phyloP scores from a whole-genome alignment of 345 rosid genomes.

The Isatis tinctoria region DNA sequence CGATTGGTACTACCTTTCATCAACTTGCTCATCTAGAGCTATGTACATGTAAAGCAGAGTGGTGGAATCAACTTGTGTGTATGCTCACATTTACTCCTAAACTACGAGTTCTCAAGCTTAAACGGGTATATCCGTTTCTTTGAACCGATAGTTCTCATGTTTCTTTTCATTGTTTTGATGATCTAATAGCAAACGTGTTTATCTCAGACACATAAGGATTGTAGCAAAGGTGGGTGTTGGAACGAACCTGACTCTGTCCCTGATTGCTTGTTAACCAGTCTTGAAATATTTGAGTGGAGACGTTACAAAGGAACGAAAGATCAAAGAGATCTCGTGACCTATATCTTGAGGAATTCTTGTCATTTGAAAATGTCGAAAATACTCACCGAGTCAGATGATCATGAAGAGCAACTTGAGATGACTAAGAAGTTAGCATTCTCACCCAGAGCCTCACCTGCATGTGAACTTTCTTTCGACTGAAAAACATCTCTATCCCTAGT shows the following conservation, averaged over 20 bases:
- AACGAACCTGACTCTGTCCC: background rate
- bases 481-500: background rate
- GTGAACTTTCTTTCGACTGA: background rate
- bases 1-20: background rate
- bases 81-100: background rate
- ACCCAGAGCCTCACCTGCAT: background rate
- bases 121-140: background rate
- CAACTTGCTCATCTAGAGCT: constrained; percentile 1
- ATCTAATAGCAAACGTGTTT: background rate
- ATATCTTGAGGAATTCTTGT: background rate
- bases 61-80: constrained; percentile 1
- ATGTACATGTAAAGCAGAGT: constrained; percentile 1
- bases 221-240: background rate
- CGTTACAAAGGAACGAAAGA: background rate
- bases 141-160: background rate
- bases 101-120: constrained; percentile 2
- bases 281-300: constrained; percentile 10
- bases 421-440: constrained; percentile 1
- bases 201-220: background rate
- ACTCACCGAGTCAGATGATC: background rate
- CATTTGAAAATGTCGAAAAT: background rate
- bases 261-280: background rate
- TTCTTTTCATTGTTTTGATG: background rate
- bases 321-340: background rate
- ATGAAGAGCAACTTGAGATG: background rate